A percentile compares a stretch with the other conserved stretches of the same genome.
These are phyloP conservation scores for Sanguinoderma infundibulare DNA, from an alignment of 1,284 basidiomycete species.

Conservation along the genomic window DNA sequence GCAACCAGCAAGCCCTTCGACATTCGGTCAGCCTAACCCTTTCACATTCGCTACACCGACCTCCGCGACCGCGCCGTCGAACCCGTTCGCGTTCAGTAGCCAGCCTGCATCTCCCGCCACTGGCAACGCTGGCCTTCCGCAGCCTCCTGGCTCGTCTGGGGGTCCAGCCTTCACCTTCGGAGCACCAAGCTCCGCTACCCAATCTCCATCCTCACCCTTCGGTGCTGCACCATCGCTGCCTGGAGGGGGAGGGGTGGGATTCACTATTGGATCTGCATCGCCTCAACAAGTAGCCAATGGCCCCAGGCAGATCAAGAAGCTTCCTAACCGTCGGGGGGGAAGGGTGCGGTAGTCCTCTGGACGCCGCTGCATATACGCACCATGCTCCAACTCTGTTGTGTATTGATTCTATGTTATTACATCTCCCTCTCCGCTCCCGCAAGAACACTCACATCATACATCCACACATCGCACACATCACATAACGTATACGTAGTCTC, in stretches of 20 bases:
- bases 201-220: conserved; percentile 32
- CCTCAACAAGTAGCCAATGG: conserved; percentile 25
- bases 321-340: conserved; percentile 36
- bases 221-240: conserved; percentile 29
- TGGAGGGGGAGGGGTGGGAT: conserved; percentile 29
- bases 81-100: conserved; percentile 37
- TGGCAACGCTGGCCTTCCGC: conserved; percentile 34
- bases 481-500: conserved; percentile 20
- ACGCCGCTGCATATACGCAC: conserved; percentile 1
- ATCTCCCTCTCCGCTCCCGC: conserved; percentile 3
- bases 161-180: conserved; percentile 35
- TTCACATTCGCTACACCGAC: conserved; percentile 34
- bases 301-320: conserved; percentile 35
- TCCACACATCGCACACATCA: conserved; percentile 3
- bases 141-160: conserved; percentile 28
- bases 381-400: neutral
- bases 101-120: conserved; percentile 41
- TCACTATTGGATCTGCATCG: conserved; percentile 39
- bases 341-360: conserved; percentile 26
- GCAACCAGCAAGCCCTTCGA: conserved; percentile 34
- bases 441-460: conserved; percentile 23
- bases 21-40: conserved; percentile 29
- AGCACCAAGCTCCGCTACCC: conserved; percentile 22
- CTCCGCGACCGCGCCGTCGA: conserved; percentile 33
- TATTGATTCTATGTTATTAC: conserved; percentile 11